Evolutionary conservation across 2,329 filamentous ascomycete species (phyloP).

Genomic region (Exophiala phaeomuriformis): DNA sequence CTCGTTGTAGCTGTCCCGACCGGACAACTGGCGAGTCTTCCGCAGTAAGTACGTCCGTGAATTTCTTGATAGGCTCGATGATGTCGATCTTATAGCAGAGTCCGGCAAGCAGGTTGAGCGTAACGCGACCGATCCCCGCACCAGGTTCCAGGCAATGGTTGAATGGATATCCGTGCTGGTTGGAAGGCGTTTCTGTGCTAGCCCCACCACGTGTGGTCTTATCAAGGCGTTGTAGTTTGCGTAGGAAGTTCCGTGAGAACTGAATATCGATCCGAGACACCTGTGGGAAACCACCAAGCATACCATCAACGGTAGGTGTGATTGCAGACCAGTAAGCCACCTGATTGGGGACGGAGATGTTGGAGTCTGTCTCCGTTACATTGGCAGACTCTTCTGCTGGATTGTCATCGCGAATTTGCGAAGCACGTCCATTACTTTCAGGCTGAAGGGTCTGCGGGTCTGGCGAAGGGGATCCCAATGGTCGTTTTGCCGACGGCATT

Average conservation of each 20-base stretch:
- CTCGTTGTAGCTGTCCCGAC: conserved; percentile 12
- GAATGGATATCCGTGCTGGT: conserved; percentile 6
- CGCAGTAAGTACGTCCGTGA: conserved; percentile 56
- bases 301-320: conserved; percentile 54
- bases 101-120: conserved; percentile 64
- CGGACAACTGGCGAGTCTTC: conserved; percentile 12
- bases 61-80: conserved; percentile 76
- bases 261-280: conserved; percentile 65
- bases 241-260: conserved; percentile 61
- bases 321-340: conserved; percentile 36
- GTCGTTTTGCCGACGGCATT: background rate
- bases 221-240: conserved; percentile 50
- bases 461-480: background rate
- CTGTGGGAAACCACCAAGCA: conserved; percentile 68
- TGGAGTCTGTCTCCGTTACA: conserved; percentile 23
- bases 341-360: conserved; percentile 34
- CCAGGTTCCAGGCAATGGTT: conserved; percentile 50
- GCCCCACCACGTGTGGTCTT: background rate
- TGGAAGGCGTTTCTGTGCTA: background rate
- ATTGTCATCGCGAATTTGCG: background rate
- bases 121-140: conserved; percentile 74
- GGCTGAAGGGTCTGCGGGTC: background rate
- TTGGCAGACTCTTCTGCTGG: background rate
- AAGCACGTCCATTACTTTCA: background rate
- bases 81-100: conserved; percentile 69